Evolutionary conservation across 768 basidiomycete genomes (phyloP), one percentile per base, ranked within the genome.

Genomic region (Russula sp.): DNA sequence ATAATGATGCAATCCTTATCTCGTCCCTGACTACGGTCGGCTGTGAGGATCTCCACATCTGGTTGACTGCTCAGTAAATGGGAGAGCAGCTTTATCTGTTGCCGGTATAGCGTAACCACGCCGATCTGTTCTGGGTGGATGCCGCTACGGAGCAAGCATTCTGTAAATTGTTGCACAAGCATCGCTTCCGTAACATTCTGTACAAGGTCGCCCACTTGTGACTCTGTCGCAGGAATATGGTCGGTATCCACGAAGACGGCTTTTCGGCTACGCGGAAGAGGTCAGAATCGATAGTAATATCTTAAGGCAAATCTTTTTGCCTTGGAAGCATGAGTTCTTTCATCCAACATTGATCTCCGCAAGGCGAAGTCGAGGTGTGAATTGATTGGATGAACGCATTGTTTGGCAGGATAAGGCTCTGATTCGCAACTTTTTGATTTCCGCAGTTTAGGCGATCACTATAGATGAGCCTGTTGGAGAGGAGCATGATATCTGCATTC

Each of bases 191-290:
- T 76, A 59, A 83, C 83, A 74, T 99, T 99, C 71, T 98, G 94
- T 8, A 97, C 88, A 11, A 98, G 81, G 69, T 94, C 90, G 7
- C 95, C 94, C 1, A 89, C 83, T 18, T 86, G 84, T 0, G 89
- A 89, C 70, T 98, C 96, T 8, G 72, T 76, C 0, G 89, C 95
- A 0, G 93, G 89, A 2, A 94, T 73, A 0, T 67, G 71, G 69
- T 98, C 97, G 0, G 97, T 99, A 72, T 98, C 89, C n/a, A 98
- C 85, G 69, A 99, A 98, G 44, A 98, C 80, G 8, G 89, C 93
- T 74, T 88, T 91, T 67, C 87, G 87, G 28, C 94, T 96, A 52
- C 2, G 38, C 13, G 28, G 20, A 40, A 30, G 16, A 49, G 38
- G 34, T 42, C 49, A 57, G 28, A 34, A 64, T 30, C 36, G 40